Evolutionary conservation across 805 yeast genomes (phyloP).

Genomic region (Yamadazyma philogaea): DNA sequence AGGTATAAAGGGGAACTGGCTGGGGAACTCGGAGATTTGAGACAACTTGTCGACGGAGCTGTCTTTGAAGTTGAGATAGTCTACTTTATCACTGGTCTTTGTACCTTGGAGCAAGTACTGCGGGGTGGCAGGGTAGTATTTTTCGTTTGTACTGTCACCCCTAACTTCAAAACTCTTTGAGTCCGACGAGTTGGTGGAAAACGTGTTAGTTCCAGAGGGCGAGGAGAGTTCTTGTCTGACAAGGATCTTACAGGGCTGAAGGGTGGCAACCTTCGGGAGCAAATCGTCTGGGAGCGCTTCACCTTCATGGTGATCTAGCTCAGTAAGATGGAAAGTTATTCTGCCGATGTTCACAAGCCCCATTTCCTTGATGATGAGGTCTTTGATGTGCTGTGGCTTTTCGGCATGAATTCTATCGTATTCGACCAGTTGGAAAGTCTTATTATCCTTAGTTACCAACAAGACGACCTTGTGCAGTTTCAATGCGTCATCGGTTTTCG

Average conservation of each 20-base stretch:
- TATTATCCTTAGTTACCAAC: conserved; percentile 64
- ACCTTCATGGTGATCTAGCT: conserved; percentile 60
- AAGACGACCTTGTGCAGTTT: conserved; percentile 21
- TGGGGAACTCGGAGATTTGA: conserved; percentile 15
- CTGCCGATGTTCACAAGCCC: conserved; percentile 30
- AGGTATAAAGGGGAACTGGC: conserved; percentile 10
- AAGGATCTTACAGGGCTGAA: conserved; percentile 33
- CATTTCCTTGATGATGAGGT: conserved; percentile 35
- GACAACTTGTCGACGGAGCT: conserved; percentile 14
- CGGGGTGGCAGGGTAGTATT: conserved; percentile 63
- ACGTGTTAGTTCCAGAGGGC: conserved; percentile 31
- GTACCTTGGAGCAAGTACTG: conserved; percentile 53
- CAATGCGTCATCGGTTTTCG: not conserved
- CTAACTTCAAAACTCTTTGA: conserved; percentile 51
- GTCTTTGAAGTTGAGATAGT: conserved; percentile 59
- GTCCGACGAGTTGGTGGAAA: conserved; percentile 52
- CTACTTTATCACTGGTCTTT: conserved; percentile 37
- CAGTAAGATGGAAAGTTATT: conserved; percentile 59
- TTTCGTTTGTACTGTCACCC: conserved; percentile 37
- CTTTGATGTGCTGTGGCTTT: conserved; percentile 37
- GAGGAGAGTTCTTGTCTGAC: conserved; percentile 33
- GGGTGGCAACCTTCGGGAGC: conserved; percentile 27
- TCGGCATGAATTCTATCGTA: conserved; percentile 13
- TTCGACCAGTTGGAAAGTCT: conserved; percentile 44
- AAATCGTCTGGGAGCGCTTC: conserved; percentile 48